Evolutionary conservation across 192 early-diverging fungal species (phyloP).

Genomic region (Coemansia sp.): DNA sequence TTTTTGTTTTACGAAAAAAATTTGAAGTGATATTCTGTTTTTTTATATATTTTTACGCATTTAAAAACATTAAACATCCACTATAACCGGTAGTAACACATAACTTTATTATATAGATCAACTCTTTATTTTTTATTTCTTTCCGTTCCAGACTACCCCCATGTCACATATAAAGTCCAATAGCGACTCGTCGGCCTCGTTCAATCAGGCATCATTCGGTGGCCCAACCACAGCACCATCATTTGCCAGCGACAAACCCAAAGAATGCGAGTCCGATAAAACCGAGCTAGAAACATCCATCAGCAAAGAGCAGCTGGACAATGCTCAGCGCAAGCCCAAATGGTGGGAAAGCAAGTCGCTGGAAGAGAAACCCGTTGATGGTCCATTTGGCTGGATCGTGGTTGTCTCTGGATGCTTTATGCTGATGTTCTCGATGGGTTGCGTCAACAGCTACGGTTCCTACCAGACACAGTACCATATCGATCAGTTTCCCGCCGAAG

Average conservation of each 20-base stretch:
- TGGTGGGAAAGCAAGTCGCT: conserved; percentile 14
- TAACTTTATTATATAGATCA: background rate
- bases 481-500: conserved; percentile 19
- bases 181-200: conserved; percentile 4
- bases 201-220: background rate
- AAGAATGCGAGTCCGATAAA: background rate
- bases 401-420: conserved; percentile 4
- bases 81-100: background rate
- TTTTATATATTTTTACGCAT: background rate
- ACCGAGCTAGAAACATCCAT: background rate
- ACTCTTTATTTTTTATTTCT: background rate
- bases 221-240: conserved; percentile 4
- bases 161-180: conserved; percentile 2
- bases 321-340: background rate
- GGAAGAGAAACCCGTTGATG: conserved; percentile 23
- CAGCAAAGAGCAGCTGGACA: background rate
- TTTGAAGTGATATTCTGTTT: too few relatives aligned
- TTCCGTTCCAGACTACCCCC: background rate
- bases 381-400: conserved; percentile 56
- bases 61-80: background rate
- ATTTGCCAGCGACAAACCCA: background rate
- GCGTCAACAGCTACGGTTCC: conserved; percentile 21
- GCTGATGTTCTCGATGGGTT: conserved; percentile 28
- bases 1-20: too few relatives aligned
- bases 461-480: conserved; percentile 31